Conservation (phyloP, 345 rosid species). For the Gossypium arboreum region DNA sequence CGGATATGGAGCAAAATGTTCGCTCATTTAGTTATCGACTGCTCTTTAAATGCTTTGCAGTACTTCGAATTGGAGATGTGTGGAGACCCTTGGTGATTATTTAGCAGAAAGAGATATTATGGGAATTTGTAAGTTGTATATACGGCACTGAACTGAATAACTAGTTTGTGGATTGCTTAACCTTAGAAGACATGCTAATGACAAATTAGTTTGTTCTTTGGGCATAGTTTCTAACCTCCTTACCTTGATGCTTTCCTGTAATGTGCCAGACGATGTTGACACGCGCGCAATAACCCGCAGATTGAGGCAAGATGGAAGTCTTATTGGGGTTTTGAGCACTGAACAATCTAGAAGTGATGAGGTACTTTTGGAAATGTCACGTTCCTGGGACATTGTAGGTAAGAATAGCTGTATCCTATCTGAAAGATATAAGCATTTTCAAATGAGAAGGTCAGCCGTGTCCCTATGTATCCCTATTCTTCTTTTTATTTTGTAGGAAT, state of each 20-base stretch:
- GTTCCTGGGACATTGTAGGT: slow-evolving; percentile 89
- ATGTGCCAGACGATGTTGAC: slow-evolving; percentile 73
- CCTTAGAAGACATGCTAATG: neutral
- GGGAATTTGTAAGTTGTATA: slow-evolving; percentile 68
- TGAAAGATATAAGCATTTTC: neutral
- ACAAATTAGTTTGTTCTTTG: neutral
- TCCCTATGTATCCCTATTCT: neutral
- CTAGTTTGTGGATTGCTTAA: neutral
- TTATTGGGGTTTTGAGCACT: slow-evolving; percentile 85
- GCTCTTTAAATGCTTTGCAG: slow-evolving; percentile 32
- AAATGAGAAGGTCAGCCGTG: neutral
- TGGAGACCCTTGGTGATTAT: slow-evolving; percentile 69
- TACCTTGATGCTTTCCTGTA: slow-evolving; percentile 3
- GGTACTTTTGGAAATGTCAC: slow-evolving; percentile 78
- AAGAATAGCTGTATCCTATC: slow-evolving; percentile 9
- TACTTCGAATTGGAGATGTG: slow-evolving; percentile 92
- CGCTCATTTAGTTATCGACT: neutral
- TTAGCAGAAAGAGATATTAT: slow-evolving; percentile 79
- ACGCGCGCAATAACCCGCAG: slow-evolving; percentile 93
- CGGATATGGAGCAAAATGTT: neutral
- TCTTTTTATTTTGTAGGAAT: slow-evolving; percentile 46
- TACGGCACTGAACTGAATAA: neutral
- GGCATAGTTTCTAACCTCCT: slow-evolving; percentile 3
- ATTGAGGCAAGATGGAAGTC: slow-evolving; percentile 93
- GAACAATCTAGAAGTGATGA: slow-evolving; percentile 68